A percentile compares a stretch with the other conserved stretches of the same genome.
phyloP scores from a whole-genome alignment of 306 rosid genomes.

The Heteromeles arbutifolia region DNA sequence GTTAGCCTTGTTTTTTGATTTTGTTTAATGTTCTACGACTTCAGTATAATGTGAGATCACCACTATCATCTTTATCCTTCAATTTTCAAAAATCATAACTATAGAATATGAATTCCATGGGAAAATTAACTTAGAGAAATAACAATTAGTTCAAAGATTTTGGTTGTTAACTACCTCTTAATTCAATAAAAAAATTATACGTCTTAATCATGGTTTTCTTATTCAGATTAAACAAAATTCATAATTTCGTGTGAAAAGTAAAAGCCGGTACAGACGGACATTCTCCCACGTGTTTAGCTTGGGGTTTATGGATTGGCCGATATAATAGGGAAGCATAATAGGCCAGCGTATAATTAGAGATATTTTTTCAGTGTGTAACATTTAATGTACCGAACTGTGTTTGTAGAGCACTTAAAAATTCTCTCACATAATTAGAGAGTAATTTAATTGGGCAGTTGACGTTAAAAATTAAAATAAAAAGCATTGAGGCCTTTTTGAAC shows the following conservation, averaged over 20 bases:
- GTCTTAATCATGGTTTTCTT: background rate
- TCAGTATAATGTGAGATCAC: too few relatives aligned
- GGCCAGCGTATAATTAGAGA: background rate
- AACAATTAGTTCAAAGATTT: background rate
- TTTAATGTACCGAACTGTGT: too few relatives aligned
- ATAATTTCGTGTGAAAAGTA: background rate
- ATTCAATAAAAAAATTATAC: too few relatives aligned
- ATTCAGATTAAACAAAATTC: too few relatives aligned
- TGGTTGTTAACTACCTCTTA: background rate
- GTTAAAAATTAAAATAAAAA: background rate
- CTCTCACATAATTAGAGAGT: background rate
- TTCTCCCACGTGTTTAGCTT: constrained; percentile 27
- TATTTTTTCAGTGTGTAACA: too few relatives aligned
- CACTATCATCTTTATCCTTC: background rate
- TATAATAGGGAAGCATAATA: background rate
- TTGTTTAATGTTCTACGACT: background rate
- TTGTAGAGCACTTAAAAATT: too few relatives aligned
- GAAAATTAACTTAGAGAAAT: background rate
- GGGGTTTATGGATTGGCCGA: background rate
- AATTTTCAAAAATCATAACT: background rate
- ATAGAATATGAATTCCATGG: background rate
- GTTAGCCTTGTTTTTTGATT: too few relatives aligned
- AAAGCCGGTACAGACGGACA: constrained; percentile 51
- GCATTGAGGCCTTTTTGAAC: constrained; percentile 1
- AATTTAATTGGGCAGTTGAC: background rate